These are phyloP conservation scores for Komagataella pastoris DNA, from an alignment of 805 yeast species.

Conservation along the genomic window DNA sequence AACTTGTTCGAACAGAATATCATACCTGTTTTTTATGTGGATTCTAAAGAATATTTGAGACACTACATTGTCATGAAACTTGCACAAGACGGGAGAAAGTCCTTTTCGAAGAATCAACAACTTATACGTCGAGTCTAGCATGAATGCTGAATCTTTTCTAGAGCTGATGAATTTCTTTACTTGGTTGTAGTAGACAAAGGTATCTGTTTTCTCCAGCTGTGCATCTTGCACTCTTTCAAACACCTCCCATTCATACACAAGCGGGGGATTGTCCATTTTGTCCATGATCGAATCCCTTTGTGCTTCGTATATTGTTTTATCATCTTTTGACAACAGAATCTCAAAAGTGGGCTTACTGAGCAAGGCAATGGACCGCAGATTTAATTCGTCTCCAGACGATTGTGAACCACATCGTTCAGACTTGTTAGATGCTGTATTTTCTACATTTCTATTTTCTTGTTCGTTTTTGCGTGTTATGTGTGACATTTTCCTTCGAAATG, in stretches of 20 bases:
- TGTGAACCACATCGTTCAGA: not conserved
- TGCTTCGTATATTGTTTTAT: not conserved
- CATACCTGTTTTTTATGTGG: not conserved
- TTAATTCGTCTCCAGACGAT: not conserved
- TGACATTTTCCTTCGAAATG: not conserved
- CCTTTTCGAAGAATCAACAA: not conserved
- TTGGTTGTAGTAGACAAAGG: not conserved
- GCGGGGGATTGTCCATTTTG: not conserved
- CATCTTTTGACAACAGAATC: not conserved
- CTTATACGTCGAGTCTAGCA: not conserved
- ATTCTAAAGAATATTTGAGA: not conserved
- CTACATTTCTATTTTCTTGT: not conserved
- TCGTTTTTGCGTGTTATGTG: not conserved
- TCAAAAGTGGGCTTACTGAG: not conserved
- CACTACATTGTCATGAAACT: not conserved
- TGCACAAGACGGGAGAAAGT: not conserved
- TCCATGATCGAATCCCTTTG: not conserved
- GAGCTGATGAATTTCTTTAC: not conserved
- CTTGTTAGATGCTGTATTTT: not conserved
- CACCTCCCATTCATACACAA: not conserved
- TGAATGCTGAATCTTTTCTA: not conserved
- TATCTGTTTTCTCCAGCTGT: not conserved
- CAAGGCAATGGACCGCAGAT: not conserved
- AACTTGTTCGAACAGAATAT: not conserved
- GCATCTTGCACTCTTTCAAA: not conserved